These are phyloP conservation scores for Cladophialophora bantiana DNA, from an alignment of 2,329 filamentous ascomycete species.

Conservation along the genomic window DNA sequence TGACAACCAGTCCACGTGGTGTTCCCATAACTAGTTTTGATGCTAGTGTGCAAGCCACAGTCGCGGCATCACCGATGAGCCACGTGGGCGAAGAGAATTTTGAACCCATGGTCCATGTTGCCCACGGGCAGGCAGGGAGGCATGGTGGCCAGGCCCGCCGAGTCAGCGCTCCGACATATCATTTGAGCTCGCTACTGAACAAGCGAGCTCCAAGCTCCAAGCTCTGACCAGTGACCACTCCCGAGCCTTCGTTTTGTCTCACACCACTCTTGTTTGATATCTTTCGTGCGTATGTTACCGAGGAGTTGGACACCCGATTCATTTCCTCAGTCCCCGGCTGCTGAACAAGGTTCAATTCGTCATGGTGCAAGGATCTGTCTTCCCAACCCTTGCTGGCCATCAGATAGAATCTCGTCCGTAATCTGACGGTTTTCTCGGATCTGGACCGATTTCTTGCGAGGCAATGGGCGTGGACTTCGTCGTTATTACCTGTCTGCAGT, in stretches of 20 bases:
- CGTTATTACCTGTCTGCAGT: neutral
- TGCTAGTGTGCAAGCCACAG: constrained; percentile 19
- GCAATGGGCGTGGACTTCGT: neutral
- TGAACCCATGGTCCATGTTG: constrained; percentile 9
- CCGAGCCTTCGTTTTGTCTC: neutral
- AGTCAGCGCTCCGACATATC: neutral
- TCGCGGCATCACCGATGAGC: constrained; percentile 12
- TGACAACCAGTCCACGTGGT: constrained; percentile 14
- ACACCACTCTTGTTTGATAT: constrained; percentile 7
- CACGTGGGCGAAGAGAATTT: constrained; percentile 13
- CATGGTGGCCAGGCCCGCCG: neutral
- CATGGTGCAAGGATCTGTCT: constrained; percentile 1
- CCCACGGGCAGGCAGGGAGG: no score
- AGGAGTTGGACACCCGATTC: no score
- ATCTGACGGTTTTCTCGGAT: neutral
- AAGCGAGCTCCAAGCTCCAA: constrained; percentile 14
- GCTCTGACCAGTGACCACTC: constrained; percentile 12
- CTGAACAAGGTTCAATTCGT: neutral
- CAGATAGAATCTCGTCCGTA: neutral
- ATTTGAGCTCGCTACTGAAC: neutral
- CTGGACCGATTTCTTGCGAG: neutral
- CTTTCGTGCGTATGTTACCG: neutral
- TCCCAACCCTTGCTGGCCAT: constrained; percentile 2
- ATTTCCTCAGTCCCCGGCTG: neutral
- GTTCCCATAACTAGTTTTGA: neutral